Evolutionary conservation across 2,329 filamentous ascomycete genomes (phyloP).

Genomic region (Aspergillus pseudoglaucus): DNA sequence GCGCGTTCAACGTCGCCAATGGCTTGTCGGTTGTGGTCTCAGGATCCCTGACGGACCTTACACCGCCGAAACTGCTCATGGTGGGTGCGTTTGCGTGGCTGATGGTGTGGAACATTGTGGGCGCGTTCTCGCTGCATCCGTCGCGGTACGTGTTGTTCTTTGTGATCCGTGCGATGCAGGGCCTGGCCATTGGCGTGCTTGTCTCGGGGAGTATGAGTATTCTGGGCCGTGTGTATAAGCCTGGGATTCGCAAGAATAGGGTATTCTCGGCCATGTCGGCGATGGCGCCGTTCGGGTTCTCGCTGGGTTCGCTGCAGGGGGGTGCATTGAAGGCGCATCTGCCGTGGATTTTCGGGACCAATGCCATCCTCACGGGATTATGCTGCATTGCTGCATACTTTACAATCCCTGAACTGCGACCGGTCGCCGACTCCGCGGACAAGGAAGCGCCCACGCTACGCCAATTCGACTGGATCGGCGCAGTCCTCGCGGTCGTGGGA

Average conservation of each 20-base stretch:
- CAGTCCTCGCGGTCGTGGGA: slow-evolving; percentile 42
- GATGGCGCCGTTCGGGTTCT: slow-evolving; percentile 40
- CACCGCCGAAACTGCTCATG: slow-evolving; percentile 36
- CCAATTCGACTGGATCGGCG: slow-evolving; percentile 36
- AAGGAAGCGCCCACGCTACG: slow-evolving; percentile 23
- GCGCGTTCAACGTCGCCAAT: slow-evolving; percentile 37
- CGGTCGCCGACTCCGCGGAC: slow-evolving; percentile 22
- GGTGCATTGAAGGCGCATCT: slow-evolving; percentile 36
- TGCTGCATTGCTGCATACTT: slow-evolving; percentile 33
- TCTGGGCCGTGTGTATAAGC: slow-evolving; percentile 41
- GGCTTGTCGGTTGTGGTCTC: slow-evolving; percentile 40
- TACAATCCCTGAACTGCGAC: slow-evolving; percentile 34
- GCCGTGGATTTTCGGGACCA: slow-evolving; percentile 41
- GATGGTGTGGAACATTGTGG: slow-evolving; percentile 34
- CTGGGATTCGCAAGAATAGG: slow-evolving; percentile 42
- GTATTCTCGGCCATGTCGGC: slow-evolving; percentile 46
- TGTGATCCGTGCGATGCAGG: slow-evolving; percentile 36
- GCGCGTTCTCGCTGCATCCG: slow-evolving; percentile 32
- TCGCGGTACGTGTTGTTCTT: slow-evolving; percentile 31
- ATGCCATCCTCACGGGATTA: slow-evolving; percentile 34
- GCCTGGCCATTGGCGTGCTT: slow-evolving; percentile 45
- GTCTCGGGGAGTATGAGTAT: slow-evolving; percentile 46
- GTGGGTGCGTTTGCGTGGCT: slow-evolving; percentile 40
- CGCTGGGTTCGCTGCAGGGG: slow-evolving; percentile 39
- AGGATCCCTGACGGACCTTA: slow-evolving; percentile 32